Evolutionary conservation across 176 grass and related monocot genomes (phyloP), one percentile per base, ranked within the genome.

Genomic region (Phyllostachys edulis): DNA sequence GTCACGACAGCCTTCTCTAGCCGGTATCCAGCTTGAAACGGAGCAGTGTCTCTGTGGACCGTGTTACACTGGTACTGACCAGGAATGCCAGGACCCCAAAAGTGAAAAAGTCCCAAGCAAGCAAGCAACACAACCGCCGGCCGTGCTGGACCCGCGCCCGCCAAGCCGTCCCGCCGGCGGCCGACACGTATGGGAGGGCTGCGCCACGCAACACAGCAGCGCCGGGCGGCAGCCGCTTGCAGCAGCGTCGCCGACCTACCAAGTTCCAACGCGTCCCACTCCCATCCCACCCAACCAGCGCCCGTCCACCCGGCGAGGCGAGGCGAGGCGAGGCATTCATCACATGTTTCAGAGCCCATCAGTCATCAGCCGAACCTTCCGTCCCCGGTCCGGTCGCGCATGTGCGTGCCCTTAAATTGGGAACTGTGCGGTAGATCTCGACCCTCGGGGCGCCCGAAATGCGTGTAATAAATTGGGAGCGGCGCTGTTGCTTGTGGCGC

Each of bases 401-500:
- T 83, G 80, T 72, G 86, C 80, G 44, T 55, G n/a, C 49, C 20
- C 49, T 87, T 75, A n/a, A 36, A 78, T 54, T 17, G 65, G 86
- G 44, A 63, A 7, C 67, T 50, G 56, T 79, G 17, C 78, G 77
- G 36, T 80, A 71, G 80, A 88, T 88, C 86, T 83, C 47, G 47
- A 4, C 42, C 42, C 42, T 11, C 64, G 54, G 67, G 24, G 9
- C 77, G 5, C 34, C 12, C 20, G 20, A 24, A n/a, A 13, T 4
- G 50, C 36, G 20, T 40, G 36, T 34, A 26, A 49, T 81, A 29
- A 81, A 41, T 41, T 7, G 29, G 69, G 50, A 47, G 81, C 87
- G 57, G 82, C 61, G 61, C 61, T 75, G 76, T 85, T 89, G 76
- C 82, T 80, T 85, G 76, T 69, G 76, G 60, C 69, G 50, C 76